phyloP scores from a whole-genome alignment of 2,329 filamentous ascomycete species.

The Pochonia chlamydosporia region DNA sequence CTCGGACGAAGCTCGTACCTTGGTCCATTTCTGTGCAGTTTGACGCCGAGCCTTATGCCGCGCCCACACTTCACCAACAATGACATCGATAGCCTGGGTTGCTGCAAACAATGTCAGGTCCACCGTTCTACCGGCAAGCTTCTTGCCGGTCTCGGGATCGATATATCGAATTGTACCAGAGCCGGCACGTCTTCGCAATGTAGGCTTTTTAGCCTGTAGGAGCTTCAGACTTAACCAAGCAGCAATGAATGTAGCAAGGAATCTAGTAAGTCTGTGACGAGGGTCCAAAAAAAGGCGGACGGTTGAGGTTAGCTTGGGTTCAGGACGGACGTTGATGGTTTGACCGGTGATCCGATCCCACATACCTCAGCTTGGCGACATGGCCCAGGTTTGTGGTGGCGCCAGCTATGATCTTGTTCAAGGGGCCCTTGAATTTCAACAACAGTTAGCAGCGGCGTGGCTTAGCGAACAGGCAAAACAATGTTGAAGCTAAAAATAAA shows the following conservation, averaged over 20 bases:
- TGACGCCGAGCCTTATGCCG: slow-evolving; percentile 39
- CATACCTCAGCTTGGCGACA: slow-evolving; percentile 21
- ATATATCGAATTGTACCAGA: slow-evolving; percentile 9
- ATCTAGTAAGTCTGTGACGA: slow-evolving; percentile 44
- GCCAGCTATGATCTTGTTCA: slow-evolving; percentile 22
- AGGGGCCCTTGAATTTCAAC: slow-evolving; percentile 19
- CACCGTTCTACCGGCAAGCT: slow-evolving; percentile 63
- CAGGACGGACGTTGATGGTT: not conserved
- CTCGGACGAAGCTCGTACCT: slow-evolving; percentile 24
- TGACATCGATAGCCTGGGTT: slow-evolving; percentile 65
- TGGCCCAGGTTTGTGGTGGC: slow-evolving; percentile 16
- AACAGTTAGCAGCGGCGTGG: slow-evolving; percentile 9
- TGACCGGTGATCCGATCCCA: not conserved
- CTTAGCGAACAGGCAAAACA: not conserved
- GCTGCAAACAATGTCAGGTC: slow-evolving; percentile 77
- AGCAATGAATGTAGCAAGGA: slow-evolving; percentile 52
- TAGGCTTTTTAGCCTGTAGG: slow-evolving; percentile 47
- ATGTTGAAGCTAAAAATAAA: not conserved
- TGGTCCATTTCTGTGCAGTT: slow-evolving; percentile 40
- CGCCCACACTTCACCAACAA: slow-evolving; percentile 61
- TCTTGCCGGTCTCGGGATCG: slow-evolving; percentile 11
- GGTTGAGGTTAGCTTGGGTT: not conserved
- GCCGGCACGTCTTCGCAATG: slow-evolving; percentile 18
- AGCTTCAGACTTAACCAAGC: slow-evolving; percentile 52
- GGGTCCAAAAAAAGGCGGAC: not conserved